Base-by-base conservation (phyloP, 129 eudicot species). In the Chrysanthemum seticuspe region DNA sequence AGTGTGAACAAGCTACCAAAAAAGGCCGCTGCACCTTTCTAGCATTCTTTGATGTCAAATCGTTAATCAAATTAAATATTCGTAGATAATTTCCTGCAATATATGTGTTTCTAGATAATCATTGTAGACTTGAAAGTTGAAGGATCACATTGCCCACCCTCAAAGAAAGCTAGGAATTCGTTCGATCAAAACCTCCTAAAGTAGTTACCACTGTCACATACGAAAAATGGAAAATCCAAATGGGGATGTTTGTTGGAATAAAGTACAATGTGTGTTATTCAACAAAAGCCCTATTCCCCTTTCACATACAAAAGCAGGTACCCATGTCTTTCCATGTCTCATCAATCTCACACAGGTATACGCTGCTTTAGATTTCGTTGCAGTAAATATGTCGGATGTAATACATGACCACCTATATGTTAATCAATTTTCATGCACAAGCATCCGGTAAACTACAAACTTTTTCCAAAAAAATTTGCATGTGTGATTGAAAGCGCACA, bases 341-440 rank as follows among this genome's bases (percentile, higher is more conserved):
- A 61, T 44, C 12, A 72, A 59, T 48, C 68, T 47, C 49, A 48
- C 77, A 48, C 69, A 73, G 61, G 60, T 27, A 70, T 62, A 52
- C 64, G 51, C 27, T 31, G 25, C 70, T 74, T 61, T 50, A 74
- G 70, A 74, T 50, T 49, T 50, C 60, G 70, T 16, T 7, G 14
- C 70, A 18, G 63, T 61, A 50, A 62, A 51, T 62, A 74, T 74
- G 64, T 63, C 55, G 71, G 63, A 1, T 16, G 78, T 1, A 73
- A 40, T 40, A 8, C 44, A 36, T 47, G 34, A 60, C 59, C 10
- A 13, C 57, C 45, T 5, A 36, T 5, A 34, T 34, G 1, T 40
- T 40, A 4, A 40, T 6, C 45, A 40, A 5, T 40, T 40, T 6
- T 40, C 45, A 40, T 40, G 45, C 45, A 40, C 10, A 40, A 40